Conservation (phyloP, 352 stramenopile genomes). For the Plasmopara muralis region DNA sequence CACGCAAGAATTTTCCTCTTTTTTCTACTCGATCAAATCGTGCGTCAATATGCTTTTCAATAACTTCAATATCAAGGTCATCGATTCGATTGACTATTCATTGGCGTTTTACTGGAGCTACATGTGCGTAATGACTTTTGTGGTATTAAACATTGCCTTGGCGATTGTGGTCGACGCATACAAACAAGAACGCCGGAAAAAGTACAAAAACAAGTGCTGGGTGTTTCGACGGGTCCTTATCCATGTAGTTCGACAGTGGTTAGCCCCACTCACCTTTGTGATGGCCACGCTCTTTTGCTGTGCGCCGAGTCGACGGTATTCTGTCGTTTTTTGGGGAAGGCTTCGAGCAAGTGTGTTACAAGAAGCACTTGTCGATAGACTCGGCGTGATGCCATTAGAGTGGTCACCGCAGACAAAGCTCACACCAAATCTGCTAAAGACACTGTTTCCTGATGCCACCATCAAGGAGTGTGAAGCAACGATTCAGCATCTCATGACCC, state of each 20-base stretch:
- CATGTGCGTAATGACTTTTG: constrained; percentile 56
- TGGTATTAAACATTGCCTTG: constrained; percentile 68
- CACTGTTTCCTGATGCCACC: constrained; percentile 14
- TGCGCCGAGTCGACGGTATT: constrained; percentile 5
- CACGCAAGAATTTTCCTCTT: constrained; percentile 44
- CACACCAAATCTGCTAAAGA: constrained; percentile 11
- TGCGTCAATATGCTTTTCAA: constrained; percentile 68
- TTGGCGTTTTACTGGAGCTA: constrained; percentile 62
- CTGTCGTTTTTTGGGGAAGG: constrained; percentile 17
- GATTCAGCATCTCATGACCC: constrained; percentile 11
- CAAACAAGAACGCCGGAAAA: constrained; percentile 32
- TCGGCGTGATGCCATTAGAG: constrained; percentile 14
- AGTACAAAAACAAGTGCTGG: constrained; percentile 22
- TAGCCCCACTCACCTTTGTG: constrained; percentile 7
- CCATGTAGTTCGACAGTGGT: constrained; percentile 13
- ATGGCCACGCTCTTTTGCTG: constrained; percentile 6
- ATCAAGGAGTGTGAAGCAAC: constrained; percentile 17
- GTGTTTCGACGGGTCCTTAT: constrained; percentile 13
- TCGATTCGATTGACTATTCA: constrained; percentile 28
- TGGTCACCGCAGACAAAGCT: constrained; percentile 14
- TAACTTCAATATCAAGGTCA: constrained; percentile 46
- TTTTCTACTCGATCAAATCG: constrained; percentile 34
- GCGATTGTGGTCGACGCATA: constrained; percentile 62
- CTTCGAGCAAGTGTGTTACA: constrained; percentile 20
- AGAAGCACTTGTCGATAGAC: constrained; percentile 11